phyloP scores from a whole-genome alignment of 768 basidiomycete genomes.

The Chalciporus piperatus region DNA sequence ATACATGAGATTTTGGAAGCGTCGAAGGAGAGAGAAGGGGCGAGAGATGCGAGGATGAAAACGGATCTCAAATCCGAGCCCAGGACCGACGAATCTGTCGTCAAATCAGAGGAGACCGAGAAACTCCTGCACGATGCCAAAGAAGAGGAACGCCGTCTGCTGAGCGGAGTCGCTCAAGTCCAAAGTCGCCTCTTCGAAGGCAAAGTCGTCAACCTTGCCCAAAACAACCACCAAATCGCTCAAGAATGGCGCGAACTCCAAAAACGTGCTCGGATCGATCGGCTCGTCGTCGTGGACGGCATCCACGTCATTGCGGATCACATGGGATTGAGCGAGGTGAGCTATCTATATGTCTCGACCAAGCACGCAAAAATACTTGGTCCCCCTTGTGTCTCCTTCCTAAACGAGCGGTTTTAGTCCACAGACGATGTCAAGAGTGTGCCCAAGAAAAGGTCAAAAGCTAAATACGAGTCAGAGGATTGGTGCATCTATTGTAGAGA shows the following conservation, averaged over 20 bases:
- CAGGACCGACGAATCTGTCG: background rate
- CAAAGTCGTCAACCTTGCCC: conserved; percentile 32
- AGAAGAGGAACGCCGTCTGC: conserved; percentile 49
- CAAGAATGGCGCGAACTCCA: conserved; percentile 45
- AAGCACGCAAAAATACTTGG: background rate
- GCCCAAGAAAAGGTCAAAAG: conserved; percentile 32
- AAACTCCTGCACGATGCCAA: conserved; percentile 42
- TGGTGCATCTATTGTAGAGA: conserved; percentile 60
- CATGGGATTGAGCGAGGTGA: conserved; percentile 29
- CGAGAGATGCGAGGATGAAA: conserved; percentile 46
- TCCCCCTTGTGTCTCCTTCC: background rate
- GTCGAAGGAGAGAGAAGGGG: conserved; percentile 42
- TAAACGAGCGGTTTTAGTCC: conserved; percentile 14
- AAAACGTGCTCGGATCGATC: conserved; percentile 41
- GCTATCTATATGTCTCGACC: conserved; percentile 22
- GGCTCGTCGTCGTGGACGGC: conserved; percentile 39
- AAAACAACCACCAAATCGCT: conserved; percentile 42
- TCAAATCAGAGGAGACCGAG: conserved; percentile 21
- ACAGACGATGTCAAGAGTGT: conserved; percentile 9
- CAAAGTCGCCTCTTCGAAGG: conserved; percentile 60
- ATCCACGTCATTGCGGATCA: conserved; percentile 32
- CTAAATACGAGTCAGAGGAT: conserved; percentile 51
- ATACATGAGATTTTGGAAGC: conserved; percentile 44
- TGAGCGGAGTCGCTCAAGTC: conserved; percentile 58
- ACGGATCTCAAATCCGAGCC: conserved; percentile 30